Percentiles rank a stretch among this genome's conserved stretches.
phyloP scores from a whole-genome alignment of 2,329 filamentous ascomycete genomes.

The Verticillium alfalfae region DNA sequence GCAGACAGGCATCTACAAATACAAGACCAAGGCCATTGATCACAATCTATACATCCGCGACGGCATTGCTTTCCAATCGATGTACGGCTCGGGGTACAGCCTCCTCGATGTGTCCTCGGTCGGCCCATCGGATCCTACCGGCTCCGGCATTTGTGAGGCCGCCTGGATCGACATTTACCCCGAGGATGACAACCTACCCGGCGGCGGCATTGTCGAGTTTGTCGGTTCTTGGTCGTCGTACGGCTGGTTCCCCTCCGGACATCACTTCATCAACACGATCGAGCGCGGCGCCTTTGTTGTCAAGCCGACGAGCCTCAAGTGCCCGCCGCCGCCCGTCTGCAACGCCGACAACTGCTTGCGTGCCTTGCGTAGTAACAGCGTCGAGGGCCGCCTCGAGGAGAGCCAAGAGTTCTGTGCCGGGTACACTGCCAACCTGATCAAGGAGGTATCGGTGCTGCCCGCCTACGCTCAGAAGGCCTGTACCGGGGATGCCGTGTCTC shows the following conservation, averaged over 20 bases:
- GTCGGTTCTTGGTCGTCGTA: conserved; percentile 42
- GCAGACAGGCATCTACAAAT: conserved; percentile 36
- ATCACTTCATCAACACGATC: conserved; percentile 46
- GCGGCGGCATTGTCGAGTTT: conserved; percentile 32
- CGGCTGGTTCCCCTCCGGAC: conserved; percentile 40
- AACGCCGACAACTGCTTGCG: conserved; percentile 10
- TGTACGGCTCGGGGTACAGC: conserved; percentile 42
- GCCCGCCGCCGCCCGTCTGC: conserved; percentile 2
- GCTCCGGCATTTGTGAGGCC: conserved; percentile 34
- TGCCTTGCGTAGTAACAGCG: conserved; percentile 3
- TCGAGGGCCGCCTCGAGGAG: conserved; percentile 8
- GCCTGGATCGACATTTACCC: conserved; percentile 46
- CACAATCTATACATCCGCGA: conserved; percentile 43
- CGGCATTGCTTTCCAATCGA: conserved; percentile 39
- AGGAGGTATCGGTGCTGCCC: conserved; percentile 2
- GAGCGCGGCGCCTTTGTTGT: conserved; percentile 40
- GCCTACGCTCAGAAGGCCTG: conserved; percentile 3
- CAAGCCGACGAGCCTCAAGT: conserved; percentile 13
- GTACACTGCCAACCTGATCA: conserved; percentile 1
- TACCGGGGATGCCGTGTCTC: conserved; percentile 4
- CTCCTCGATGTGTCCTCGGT: conserved; percentile 31
- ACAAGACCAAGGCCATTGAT: conserved; percentile 33
- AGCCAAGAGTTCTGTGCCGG: conserved; percentile 8
- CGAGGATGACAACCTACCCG: conserved; percentile 35
- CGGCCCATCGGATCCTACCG: conserved; percentile 30